phyloP scores from a whole-genome alignment of 495 filamentous ascomycete species.

The Talaromyces liani region DNA sequence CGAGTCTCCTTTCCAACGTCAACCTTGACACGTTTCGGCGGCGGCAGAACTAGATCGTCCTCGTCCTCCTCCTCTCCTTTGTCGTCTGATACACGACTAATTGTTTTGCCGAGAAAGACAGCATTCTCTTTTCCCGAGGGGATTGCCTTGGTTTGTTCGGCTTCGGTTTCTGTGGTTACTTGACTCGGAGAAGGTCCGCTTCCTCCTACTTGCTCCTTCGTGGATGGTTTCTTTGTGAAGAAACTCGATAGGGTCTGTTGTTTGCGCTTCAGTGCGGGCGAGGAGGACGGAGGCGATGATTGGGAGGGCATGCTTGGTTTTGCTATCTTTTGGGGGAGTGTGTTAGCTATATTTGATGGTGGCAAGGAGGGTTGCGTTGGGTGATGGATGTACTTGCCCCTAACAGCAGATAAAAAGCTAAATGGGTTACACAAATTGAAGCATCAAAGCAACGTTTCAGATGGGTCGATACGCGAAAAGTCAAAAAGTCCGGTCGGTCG shows the following conservation, averaged over 20 bases:
- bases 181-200: constrained; percentile 8
- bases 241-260: constrained; percentile 84
- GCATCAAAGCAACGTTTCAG: not conserved
- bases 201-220: constrained; percentile 12
- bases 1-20: constrained; percentile 10
- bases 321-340: not conserved
- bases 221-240: constrained; percentile 59
- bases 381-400: not conserved
- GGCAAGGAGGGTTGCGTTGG: not conserved
- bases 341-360: not conserved
- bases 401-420: not conserved
- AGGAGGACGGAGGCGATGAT: constrained; percentile 27
- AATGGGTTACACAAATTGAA: not conserved
- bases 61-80: constrained; percentile 22
- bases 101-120: not conserved
- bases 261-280: constrained; percentile 44
- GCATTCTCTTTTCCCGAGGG: constrained; percentile 15
- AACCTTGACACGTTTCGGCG: constrained; percentile 29
- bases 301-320: constrained; percentile 24
- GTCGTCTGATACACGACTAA: constrained; percentile 10
- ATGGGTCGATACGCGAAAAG: not conserved
- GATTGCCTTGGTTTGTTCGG: constrained; percentile 6
- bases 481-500: not conserved
- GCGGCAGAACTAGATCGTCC: constrained; percentile 33
- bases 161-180: constrained; percentile 9